Evolutionary conservation across 2,329 filamentous ascomycete genomes (phyloP).

Genomic region (Metarhizium brunneum): DNA sequence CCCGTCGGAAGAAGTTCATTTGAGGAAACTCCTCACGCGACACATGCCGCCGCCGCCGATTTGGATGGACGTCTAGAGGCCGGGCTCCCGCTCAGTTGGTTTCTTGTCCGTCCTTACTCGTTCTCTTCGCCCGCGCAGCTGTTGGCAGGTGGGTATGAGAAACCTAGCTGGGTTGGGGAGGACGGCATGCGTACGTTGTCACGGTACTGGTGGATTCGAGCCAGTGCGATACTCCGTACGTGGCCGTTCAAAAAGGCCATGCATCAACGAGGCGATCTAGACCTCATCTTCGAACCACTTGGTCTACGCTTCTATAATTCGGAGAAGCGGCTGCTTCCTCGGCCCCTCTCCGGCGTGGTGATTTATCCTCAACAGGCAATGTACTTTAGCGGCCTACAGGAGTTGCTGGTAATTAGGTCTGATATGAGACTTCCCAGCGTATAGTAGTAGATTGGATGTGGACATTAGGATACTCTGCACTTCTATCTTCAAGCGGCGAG

Average conservation of each 20-base stretch:
- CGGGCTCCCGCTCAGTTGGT: too few relatives aligned
- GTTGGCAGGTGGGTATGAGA: not conserved
- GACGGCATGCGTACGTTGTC: not conserved
- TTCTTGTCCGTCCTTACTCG: too few relatives aligned
- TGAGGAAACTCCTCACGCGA: not conserved
- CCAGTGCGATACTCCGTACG: not conserved
- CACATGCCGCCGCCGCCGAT: not conserved
- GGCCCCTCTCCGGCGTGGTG: too few relatives aligned
- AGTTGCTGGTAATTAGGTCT: too few relatives aligned
- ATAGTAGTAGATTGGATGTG: not conserved
- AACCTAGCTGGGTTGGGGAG: not conserved
- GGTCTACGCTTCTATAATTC: too few relatives aligned
- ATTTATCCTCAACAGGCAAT: not conserved
- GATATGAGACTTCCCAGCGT: too few relatives aligned
- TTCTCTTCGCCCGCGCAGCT: too few relatives aligned
- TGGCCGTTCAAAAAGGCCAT: not conserved
- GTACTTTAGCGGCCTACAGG: too few relatives aligned
- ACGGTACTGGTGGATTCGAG: not conserved
- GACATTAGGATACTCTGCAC: not conserved
- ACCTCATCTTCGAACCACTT: not conserved
- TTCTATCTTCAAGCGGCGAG: not conserved
- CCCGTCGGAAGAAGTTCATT: not conserved
- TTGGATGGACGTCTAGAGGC: not conserved
- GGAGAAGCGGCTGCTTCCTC: too few relatives aligned
- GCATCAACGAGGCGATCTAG: not conserved